Evolutionary conservation across 306 rosid species (phyloP).

Genomic region (Rosa rugosa): DNA sequence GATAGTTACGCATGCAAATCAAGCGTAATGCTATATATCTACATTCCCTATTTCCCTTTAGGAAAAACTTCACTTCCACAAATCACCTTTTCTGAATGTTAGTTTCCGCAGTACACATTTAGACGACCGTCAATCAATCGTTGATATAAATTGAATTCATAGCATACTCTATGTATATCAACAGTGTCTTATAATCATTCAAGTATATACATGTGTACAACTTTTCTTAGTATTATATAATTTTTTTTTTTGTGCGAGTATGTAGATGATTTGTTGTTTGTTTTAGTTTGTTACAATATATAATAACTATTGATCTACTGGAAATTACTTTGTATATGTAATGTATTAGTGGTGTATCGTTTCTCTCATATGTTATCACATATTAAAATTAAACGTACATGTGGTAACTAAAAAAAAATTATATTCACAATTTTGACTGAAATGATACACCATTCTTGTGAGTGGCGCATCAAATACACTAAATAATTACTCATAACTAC

Average conservation of each 20-base stretch:
- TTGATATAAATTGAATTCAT: not conserved
- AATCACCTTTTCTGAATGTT: not conserved
- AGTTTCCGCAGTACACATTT: not conserved
- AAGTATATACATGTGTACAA: not conserved
- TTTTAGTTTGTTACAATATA: not conserved
- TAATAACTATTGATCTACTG: not conserved
- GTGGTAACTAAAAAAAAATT: too few species aligned
- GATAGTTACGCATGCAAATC: constrained; percentile 30
- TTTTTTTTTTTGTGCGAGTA: not conserved
- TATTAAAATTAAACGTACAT: too few species aligned
- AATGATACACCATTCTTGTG: too few species aligned
- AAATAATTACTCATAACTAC: not conserved
- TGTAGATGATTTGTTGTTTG: not conserved
- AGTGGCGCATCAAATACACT: not conserved
- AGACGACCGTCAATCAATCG: not conserved
- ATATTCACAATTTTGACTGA: not conserved
- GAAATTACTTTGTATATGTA: not conserved
- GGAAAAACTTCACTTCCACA: not conserved
- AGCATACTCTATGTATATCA: not conserved
- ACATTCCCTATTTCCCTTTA: not conserved
- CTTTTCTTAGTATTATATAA: not conserved
- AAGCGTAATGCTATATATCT: not conserved
- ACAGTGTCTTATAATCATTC: not conserved
- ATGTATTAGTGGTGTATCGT: too few species aligned
- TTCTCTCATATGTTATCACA: too few species aligned